Evolutionary conservation across 2,329 filamentous ascomycete genomes (phyloP), one percentile per base, ranked within the genome.

Genomic region (Cladophialophora immunda): DNA sequence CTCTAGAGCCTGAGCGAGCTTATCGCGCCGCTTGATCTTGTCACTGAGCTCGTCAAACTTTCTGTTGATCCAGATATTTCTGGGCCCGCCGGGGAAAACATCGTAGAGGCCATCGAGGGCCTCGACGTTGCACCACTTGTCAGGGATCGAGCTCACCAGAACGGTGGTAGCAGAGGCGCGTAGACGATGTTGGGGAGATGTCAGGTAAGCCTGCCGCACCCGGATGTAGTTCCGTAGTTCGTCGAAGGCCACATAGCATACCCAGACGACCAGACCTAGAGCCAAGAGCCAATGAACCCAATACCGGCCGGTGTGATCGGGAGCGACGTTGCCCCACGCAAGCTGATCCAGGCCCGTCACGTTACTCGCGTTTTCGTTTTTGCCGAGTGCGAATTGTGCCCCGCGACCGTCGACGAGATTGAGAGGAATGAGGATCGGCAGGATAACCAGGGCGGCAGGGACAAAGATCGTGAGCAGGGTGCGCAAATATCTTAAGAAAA

Each of bases 51-150:
- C 86, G 52, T 94, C 92, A 71, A 93, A 90, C 75, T 99, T 92
- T 68, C 94, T 88, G 67, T 97, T 99, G 73, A 99, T 89, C 94
- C 94, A 99, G 55, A 99, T 92, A 72, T 98, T 98, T 67, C 92
- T 88, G 75, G 99, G 90, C 32, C 95, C 95, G 22, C 95, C 95
- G 0, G 95, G 95, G 73, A 97, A 98, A 1, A 98, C 94, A 76
- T 99, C 95, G 74, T 96, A 99, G 0, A 99, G 83, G 0, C 90
- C 91, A 65, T 89, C 86, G 4, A 99, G 84, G 0, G 92, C 92
- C 53, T 97, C 89, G 57, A 92, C 87, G 1, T 87, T 93, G 7
- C 97, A 87, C 95, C 95, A 99, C 75, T 96, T 97, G 45, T 86
- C 83, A 0, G 95, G 95, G 59, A 99, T 97, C 11, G 90, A 91